phyloP scores from a whole-genome alignment of 2,329 filamentous ascomycete species.

The Aureobasidium sp. region DNA sequence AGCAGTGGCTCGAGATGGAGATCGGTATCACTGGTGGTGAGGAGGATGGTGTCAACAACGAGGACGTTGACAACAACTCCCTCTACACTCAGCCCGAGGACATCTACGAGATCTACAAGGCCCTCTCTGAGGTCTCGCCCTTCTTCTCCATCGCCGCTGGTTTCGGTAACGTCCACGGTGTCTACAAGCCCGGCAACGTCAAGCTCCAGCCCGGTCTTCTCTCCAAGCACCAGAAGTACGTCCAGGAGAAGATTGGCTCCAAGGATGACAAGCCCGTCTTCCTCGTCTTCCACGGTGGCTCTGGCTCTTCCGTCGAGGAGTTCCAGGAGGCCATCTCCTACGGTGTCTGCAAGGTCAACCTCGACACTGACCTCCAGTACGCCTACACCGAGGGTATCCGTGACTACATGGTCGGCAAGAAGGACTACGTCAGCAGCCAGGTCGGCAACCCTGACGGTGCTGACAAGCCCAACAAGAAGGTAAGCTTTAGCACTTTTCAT shows the following conservation, averaged over 20 bases:
- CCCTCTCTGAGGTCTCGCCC: slow-evolving; percentile 75
- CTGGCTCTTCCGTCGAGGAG: slow-evolving; percentile 83
- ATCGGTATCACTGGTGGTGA: slow-evolving; percentile 95
- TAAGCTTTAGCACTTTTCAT: slow-evolving; percentile 15
- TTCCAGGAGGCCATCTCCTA: slow-evolving; percentile 81
- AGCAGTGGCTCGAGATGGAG: slow-evolving; percentile 99
- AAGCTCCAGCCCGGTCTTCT: slow-evolving; percentile 94
- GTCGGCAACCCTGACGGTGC: slow-evolving; percentile 93
- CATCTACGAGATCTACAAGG: slow-evolving; percentile 84
- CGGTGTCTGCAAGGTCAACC: slow-evolving; percentile 98
- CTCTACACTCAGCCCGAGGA: slow-evolving; percentile 98
- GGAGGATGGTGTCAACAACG: slow-evolving; percentile 98
- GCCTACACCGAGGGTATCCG: slow-evolving; percentile 89
- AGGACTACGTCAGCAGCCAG: slow-evolving; percentile 80
- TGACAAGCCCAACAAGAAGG: slow-evolving; percentile 99
- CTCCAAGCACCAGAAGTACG: slow-evolving; percentile 89
- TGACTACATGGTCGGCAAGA: slow-evolving; percentile 89
- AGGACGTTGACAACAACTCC: slow-evolving; percentile 91
- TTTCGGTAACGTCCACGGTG: slow-evolving; percentile 98
- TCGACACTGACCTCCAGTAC: slow-evolving; percentile 96
- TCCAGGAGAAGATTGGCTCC: slow-evolving; percentile 69
- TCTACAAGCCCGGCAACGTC: slow-evolving; percentile 98
- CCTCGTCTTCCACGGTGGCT: slow-evolving; percentile 99
- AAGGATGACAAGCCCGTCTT: slow-evolving; percentile 86
- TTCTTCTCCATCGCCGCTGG: slow-evolving; percentile 98